These are phyloP conservation scores for Saccharomycopsis phalli DNA, from an alignment of 1,139 yeast species.

Conservation along the genomic window DNA sequence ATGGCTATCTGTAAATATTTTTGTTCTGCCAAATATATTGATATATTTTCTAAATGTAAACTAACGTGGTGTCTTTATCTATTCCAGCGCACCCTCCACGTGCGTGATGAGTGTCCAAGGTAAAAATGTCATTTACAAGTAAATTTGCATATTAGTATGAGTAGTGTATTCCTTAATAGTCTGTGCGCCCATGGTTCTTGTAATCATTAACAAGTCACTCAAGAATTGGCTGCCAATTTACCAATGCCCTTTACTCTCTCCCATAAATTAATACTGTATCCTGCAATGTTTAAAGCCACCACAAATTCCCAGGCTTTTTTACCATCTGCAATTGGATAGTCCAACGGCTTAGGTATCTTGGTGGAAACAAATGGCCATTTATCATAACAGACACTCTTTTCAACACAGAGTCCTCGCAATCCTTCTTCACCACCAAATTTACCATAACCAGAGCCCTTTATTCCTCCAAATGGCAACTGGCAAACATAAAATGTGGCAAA, in stretches of 20 bases:
- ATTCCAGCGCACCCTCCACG: no score
- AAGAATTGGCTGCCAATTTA: slow-evolving; percentile 36
- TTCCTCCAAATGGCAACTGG: slow-evolving; percentile 94
- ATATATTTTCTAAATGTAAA: background rate
- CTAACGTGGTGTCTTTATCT: no score
- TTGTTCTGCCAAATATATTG: background rate
- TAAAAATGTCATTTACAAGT: no score
- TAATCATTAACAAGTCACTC: no score
- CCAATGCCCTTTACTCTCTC: slow-evolving; percentile 47
- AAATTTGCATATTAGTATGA: no score
- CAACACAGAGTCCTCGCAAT: slow-evolving; percentile 74
- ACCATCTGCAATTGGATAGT: slow-evolving; percentile 80
- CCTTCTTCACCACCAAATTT: slow-evolving; percentile 98
- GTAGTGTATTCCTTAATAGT: no score
- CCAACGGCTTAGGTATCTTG: slow-evolving; percentile 76
- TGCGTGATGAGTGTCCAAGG: no score
- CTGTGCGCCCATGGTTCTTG: no score
- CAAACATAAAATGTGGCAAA: slow-evolving; percentile 94
- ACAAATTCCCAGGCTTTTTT: slow-evolving; percentile 85
- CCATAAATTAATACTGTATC: slow-evolving; percentile 72
- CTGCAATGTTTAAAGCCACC: slow-evolving; percentile 72
- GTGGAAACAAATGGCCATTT: slow-evolving; percentile 71
- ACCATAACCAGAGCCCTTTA: slow-evolving; percentile 88
- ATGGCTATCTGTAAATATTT: background rate
- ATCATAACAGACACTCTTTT: slow-evolving; percentile 82